These are phyloP conservation scores for Debaryomyces robertsiae DNA, from an alignment of 1,139 yeast genomes.

Conservation along the genomic window DNA sequence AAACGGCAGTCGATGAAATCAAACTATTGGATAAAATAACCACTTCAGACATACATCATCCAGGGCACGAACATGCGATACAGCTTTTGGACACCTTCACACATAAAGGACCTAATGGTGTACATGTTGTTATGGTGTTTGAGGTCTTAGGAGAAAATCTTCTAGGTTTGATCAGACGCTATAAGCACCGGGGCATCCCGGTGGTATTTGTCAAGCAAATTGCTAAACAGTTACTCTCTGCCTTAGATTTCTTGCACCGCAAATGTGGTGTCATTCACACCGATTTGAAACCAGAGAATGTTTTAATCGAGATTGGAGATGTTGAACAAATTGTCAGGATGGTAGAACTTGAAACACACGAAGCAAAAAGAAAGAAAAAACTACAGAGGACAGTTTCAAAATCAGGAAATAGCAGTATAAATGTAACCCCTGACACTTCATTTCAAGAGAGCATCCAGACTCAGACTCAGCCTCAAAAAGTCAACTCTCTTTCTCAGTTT, in stretches of 20 bases:
- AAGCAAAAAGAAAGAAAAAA: slow-evolving; percentile 43
- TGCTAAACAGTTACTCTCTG: slow-evolving; percentile 73
- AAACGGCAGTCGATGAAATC: slow-evolving; percentile 83
- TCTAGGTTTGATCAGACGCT: slow-evolving; percentile 67
- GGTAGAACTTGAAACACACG: slow-evolving; percentile 57
- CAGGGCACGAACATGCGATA: slow-evolving; percentile 69
- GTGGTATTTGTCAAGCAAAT: slow-evolving; percentile 74
- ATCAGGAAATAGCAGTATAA: slow-evolving; percentile 18
- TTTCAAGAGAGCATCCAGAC: slow-evolving; percentile 14
- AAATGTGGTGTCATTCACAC: slow-evolving; percentile 92
- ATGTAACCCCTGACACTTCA: slow-evolving; percentile 20
- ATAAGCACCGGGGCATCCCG: slow-evolving; percentile 75
- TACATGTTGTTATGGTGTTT: slow-evolving; percentile 83
- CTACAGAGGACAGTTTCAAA: slow-evolving; percentile 31
- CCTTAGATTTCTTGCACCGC: slow-evolving; percentile 79
- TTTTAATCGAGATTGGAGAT: slow-evolving; percentile 77
- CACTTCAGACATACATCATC: slow-evolving; percentile 53
- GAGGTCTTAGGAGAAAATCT: slow-evolving; percentile 86
- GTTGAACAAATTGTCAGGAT: slow-evolving; percentile 67
- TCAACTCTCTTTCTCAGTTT: slow-evolving; percentile 1
- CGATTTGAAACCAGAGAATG: slow-evolving; percentile 87
- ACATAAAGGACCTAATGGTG: slow-evolving; percentile 74
- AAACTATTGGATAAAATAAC: slow-evolving; percentile 56
- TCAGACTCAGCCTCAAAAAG: slow-evolving; percentile 6
- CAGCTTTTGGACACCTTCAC: slow-evolving; percentile 66